phyloP scores from a whole-genome alignment of 2,329 filamentous ascomycete genomes.

The Scedosporium aurantiacum region DNA sequence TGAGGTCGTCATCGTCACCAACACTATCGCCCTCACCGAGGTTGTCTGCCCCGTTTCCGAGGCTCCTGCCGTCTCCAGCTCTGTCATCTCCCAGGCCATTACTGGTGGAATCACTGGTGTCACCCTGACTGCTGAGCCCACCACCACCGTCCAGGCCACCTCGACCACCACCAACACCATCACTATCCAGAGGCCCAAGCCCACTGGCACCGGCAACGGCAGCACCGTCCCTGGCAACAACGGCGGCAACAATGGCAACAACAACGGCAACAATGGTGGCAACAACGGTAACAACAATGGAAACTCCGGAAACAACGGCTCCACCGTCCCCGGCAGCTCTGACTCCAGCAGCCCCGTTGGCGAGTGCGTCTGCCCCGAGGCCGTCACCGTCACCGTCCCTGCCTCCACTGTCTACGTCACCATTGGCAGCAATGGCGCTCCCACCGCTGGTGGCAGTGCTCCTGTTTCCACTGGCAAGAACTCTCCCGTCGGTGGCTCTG shows the following conservation, averaged over 20 bases:
- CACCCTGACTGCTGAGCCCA: constrained; percentile 17
- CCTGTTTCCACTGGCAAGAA: constrained; percentile 1
- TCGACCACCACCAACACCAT: constrained; percentile 24
- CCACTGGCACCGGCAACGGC: constrained; percentile 13
- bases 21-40: constrained; percentile 27
- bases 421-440: constrained; percentile 9
- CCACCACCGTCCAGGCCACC: constrained; percentile 19
- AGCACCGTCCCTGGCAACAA: constrained; percentile 4
- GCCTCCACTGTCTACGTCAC: constrained; percentile 19
- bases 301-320: background rate
- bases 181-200: constrained; percentile 16
- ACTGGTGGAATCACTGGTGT: constrained; percentile 26
- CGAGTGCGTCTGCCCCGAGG: constrained; percentile 11
- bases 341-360: constrained; percentile 5
- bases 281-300: background rate
- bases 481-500: constrained; percentile 2
- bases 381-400: constrained; percentile 14
- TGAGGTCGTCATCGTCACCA: constrained; percentile 23
- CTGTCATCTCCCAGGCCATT: constrained; percentile 23
- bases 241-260: constrained; percentile 8
- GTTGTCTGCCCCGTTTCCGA: constrained; percentile 35
- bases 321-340: constrained; percentile 4
- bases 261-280: constrained; percentile 7
- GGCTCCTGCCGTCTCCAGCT: constrained; percentile 27
- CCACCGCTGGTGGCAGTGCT: background rate